Conservation (phyloP, 805 yeast species). For the Candida loeiensis region DNA sequence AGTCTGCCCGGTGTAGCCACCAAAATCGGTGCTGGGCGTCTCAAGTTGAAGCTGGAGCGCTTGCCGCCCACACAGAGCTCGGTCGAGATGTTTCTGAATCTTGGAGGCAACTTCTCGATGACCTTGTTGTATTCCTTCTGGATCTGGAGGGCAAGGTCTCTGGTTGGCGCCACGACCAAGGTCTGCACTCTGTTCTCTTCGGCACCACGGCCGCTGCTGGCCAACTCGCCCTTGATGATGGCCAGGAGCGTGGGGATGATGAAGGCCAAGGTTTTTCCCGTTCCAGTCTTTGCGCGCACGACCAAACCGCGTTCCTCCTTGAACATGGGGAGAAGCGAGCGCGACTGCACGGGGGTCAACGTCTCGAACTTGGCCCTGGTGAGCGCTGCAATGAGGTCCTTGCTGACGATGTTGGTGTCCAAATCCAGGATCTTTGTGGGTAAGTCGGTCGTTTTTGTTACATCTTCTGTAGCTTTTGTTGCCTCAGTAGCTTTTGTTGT, state of each 20-base stretch:
- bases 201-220: constrained; percentile 21
- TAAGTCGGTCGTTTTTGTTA: too few relatives aligned
- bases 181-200: constrained; percentile 27
- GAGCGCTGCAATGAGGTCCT: constrained; percentile 29
- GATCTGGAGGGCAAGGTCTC: constrained; percentile 87
- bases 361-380: constrained; percentile 43
- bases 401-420: constrained; percentile 5
- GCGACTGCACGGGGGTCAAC: constrained; percentile 68
- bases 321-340: constrained; percentile 57
- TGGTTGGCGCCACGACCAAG: constrained; percentile 80
- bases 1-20: constrained; percentile 92
- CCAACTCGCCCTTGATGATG: constrained; percentile 27
- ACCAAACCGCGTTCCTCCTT: constrained; percentile 60
- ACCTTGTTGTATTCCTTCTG: constrained; percentile 58
- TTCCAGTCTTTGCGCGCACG: constrained; percentile 91
- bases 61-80: constrained; percentile 64
- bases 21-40: constrained; percentile 54
- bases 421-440: constrained; percentile 6
- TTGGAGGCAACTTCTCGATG: constrained; percentile 19
- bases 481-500: not conserved
- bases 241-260: constrained; percentile 75
- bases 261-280: constrained; percentile 91
- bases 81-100: constrained; percentile 16
- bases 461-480: too few relatives aligned
- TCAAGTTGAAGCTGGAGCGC: constrained; percentile 31